Evolutionary conservation across 305 asterid species (phyloP), one percentile per base, ranked within the genome.

Genomic region (Nicotiana rustica): DNA sequence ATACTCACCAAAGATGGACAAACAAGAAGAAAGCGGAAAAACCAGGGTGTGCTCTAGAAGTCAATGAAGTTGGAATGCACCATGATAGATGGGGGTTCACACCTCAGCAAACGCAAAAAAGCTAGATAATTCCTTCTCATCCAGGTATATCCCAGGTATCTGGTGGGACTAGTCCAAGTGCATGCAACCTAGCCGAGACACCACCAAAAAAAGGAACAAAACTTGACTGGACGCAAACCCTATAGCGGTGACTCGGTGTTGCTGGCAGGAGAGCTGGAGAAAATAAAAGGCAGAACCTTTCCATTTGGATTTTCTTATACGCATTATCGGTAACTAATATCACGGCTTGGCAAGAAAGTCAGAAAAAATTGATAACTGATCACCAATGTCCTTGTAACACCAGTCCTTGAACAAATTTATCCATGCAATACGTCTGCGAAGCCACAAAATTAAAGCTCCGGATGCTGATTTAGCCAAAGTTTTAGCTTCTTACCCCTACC

Each of bases 401-500:
- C 38, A 64, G 29, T 25, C 35, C 10, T 65, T 29, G 19, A 66
- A 13, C 70, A 66, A 66, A 66, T 66, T 66, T 35, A 18, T 60
- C 14, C 66, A 60, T 60, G 66, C 21, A 60, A 6, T 18, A 33
- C 14, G 36, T 35, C 0, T 14, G 15, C 4, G 79, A 49, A 73
- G 18, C 64, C 25, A 49, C 25, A 49, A 21, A 73, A 25, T 38
- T 25, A 19, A 7, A 49, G 18, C 25, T 1, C 25, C 17, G 15
- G 47, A 75, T 75, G 15, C 10, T 21, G 61, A 71, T 70, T 70
- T 10, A 41, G n/a, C 77, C 35, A 69, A n/a, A 41, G 35, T 69
- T 69, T 0, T 41, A 70, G 5, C 47, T 0, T 70, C 18, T 69
- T 10, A 70, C 35, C 44, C 59, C 19, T 18, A 69, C n/a, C 35